A percentile compares a stretch with the other conserved stretches of the same genome.
These are phyloP conservation scores for Withania somnifera DNA, from an alignment of 305 asterid species.

Conservation along the genomic window DNA sequence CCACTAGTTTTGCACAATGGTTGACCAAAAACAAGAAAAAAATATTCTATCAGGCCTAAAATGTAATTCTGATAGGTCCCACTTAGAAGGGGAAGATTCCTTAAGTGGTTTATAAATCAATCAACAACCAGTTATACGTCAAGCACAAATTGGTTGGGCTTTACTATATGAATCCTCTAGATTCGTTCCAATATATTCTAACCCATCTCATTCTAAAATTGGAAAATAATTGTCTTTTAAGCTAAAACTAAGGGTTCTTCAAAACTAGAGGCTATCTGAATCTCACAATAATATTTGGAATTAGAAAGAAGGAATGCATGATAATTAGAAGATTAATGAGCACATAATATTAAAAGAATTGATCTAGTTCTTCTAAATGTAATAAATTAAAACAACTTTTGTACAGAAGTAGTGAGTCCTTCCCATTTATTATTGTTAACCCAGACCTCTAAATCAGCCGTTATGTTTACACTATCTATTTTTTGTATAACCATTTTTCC, in stretches of 20 bases:
- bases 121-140: background rate
- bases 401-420: background rate
- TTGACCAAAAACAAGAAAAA: background rate
- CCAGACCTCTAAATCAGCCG: background rate
- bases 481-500: background rate
- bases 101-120: background rate
- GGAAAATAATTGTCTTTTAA: background rate
- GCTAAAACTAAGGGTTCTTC: background rate
- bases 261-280: background rate
- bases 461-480: background rate
- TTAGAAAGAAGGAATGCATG: background rate
- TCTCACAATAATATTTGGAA: background rate
- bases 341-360: background rate
- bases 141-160: background rate
- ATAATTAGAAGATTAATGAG: background rate
- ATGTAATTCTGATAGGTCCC: background rate
- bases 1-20: background rate
- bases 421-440: background rate
- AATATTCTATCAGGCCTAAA: background rate
- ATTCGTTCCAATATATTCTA: background rate
- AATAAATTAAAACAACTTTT: background rate
- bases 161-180: background rate
- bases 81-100: background rate
- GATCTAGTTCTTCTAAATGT: background rate
- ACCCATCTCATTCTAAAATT: background rate